Base-by-base conservation (phyloP, 768 basidiomycete genomes). In the Brasilioporus rufonigricans region DNA sequence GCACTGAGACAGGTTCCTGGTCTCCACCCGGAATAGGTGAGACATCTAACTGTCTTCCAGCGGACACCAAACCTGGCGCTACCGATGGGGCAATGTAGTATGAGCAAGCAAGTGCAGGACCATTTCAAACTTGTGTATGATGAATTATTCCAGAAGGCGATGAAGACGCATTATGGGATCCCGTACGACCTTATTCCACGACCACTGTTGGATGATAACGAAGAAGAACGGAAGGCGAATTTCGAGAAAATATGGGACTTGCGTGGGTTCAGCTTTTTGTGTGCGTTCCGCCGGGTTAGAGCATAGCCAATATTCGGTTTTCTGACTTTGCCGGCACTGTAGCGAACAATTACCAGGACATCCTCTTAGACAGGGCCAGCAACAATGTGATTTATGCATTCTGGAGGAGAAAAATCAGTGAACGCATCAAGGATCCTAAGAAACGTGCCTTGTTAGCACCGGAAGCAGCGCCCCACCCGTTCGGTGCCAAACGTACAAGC, bases 371-470 rank as follows among this genome's bases (percentile, higher is more conserved):
- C 39, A 48, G 5, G 8, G 44, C 6, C 10, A 33, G 36, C 19
- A 61, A 61, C 18, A n/a, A 35, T 1, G 16, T 43, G 0, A 52
- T 44, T 0, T 61, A 61, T n/a, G n/a, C n/a, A n/a, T n/a, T n/a
- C n/a, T n/a, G n/a, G n/a, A n/a, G n/a, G n/a, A n/a, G n/a, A n/a
- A 62, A 62, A 4, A 56, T 62, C 39, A 24, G 60, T 23, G 44
- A 52, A 31, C 56, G 61, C 12, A 19, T 54, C 44, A 54, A 54
- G 35, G 50, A 62, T 24, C 43, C 61, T 3, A 5, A n/a, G 13
- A 62, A 62, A 33, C 60, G 60, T 2, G 50, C 40, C 3, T 18
- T 62, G n/a, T 29, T 62, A 11, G 61, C 61, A 4, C 61, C 61
- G 16, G 50, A 18, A 6, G 47, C 52, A 9, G 46, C 55, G 32